Base-by-base conservation (phyloP, 805 yeast species). In the Brettanomyces bruxellensis region DNA sequence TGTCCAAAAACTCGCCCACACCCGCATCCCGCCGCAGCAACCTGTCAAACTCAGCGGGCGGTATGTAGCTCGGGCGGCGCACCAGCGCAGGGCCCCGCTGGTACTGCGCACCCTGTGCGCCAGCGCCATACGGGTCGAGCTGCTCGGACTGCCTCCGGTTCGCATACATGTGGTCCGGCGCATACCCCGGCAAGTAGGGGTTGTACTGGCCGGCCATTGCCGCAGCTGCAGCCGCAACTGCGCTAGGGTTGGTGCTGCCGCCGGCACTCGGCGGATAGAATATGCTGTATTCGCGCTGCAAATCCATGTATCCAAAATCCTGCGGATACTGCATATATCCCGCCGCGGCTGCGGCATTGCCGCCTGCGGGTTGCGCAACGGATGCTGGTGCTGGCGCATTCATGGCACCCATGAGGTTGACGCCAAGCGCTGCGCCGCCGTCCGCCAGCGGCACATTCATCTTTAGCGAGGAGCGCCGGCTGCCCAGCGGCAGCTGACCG, bases 131-230 rank as follows among this genome's bases (percentile, higher is more conserved):
- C 1, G 76, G 73, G 45, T 75, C 79, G 43, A 73, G 49, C 44
- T 72, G 77, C 52, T 75, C 79, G 42, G 76, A 68, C n/a, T 71
- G 74, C 42, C 78, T 60, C 51, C 76, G 62, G 40, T 45, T 59
- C 48, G 52, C 43, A 25, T 49, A 55, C 46, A 51, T 42, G 43
- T 62, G 47, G 24, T 59, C 64, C 0, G 62, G 49, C 3, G 60
- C 50, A 41, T 60, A 61, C 6, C 65, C 59, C 45, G 51, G 65
- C 18, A 46, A 22, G 32, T 52, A 50, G 32, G 46, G 49, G 38
- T 53, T 35, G 25, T 32, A 42, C 32, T 38, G 40, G 25, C 32
- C 11, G 9, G 44, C 44, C n/a, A 13, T 25, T 14, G 44, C 38
- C 12, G 43, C 43, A 22, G 25, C 30, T 2, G 32, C 38, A 6